Evolutionary conservation across 1,139 yeast species (phyloP).

Genomic region (Candida tropicalis): DNA sequence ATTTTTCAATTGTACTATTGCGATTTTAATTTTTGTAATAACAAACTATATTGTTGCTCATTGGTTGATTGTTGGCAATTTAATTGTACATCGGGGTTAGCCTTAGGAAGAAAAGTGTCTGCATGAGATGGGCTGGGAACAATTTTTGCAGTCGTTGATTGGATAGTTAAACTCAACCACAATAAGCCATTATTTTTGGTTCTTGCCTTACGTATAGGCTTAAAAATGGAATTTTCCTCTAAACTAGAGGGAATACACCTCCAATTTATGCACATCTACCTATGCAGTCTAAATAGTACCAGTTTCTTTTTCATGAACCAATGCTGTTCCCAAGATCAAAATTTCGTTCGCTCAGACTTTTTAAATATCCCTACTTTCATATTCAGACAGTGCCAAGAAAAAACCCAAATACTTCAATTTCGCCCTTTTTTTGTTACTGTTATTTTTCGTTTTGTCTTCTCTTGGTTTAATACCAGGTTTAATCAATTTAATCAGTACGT

Average conservation of each 20-base stretch:
- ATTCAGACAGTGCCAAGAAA: slow-evolving; percentile 3
- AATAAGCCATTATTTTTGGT: too few relatives aligned
- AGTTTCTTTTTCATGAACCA: too few relatives aligned
- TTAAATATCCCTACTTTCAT: neutral
- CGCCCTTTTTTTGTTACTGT: too few relatives aligned
- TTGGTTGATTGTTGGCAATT: too few relatives aligned
- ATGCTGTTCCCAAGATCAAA: neutral
- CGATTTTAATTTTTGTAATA: too few relatives aligned
- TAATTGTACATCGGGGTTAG: too few relatives aligned
- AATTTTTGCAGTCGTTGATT: neutral
- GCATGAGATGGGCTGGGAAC: neutral
- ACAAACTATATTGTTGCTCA: too few relatives aligned
- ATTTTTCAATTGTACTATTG: too few relatives aligned
- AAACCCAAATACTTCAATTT: neutral
- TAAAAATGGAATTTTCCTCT: neutral
- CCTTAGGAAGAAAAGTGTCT: neutral
- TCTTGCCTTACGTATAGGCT: neutral
- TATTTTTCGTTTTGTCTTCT: neutral
- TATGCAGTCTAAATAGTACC: too few relatives aligned
- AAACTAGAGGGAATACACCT: too few relatives aligned
- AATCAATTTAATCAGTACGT: slow-evolving; percentile 3
- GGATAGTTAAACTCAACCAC: neutral
- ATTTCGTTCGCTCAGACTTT: neutral
- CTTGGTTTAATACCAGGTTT: neutral
- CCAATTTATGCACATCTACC: too few relatives aligned